Base-by-base conservation (phyloP, 805 yeast genomes). In the Kodamaea fukazawae region DNA sequence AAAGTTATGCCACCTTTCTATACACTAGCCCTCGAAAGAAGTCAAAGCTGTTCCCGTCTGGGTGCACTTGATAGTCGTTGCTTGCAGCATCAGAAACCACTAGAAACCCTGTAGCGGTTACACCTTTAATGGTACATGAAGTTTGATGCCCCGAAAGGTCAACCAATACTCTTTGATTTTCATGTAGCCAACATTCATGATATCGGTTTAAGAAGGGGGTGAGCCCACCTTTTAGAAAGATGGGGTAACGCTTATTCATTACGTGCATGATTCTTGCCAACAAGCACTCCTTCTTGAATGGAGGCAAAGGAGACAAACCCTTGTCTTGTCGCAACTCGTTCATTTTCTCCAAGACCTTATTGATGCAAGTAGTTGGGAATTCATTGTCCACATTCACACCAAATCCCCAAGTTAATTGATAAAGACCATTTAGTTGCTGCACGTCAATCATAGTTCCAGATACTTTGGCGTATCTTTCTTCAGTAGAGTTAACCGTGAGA, bases 1-100 rank as follows among this genome's bases (percentile, higher is more conserved):
- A 20, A 20, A 20, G 7, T 20, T 5, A 20, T 20, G 8, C 23
- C 6, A 27, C 7, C 49, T 67, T 67, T 40, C 54, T 66, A 51
- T 66, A 83, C 12, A 91, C 84, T 47, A 91, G 68, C 0, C 98
- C 98, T 48, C 76, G 83, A 66, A 93, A 85, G 73, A 91, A 89
- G 59, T 91, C 98, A 54, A 93, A 93, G 3, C 97, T 87, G 58
- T 91, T 91, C 1, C 99, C 99, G 61, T 91, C 98, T 0, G 99
- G 98, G 59, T 89, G 97, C 33, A 93, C 64, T 48, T 86, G 83
- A 46, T 73, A 81, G 4, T 53, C 66, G 1, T 81, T 77, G 9
- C 61, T 53, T 4, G 61, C 49, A 5, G 80, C 57, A 47, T 85
- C 96, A 43, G 78, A 80, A 2, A 86, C 98, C 11, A 81, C 61